Conservation (phyloP, 306 rosid species). For the Sechiopsis laciniata region DNA sequence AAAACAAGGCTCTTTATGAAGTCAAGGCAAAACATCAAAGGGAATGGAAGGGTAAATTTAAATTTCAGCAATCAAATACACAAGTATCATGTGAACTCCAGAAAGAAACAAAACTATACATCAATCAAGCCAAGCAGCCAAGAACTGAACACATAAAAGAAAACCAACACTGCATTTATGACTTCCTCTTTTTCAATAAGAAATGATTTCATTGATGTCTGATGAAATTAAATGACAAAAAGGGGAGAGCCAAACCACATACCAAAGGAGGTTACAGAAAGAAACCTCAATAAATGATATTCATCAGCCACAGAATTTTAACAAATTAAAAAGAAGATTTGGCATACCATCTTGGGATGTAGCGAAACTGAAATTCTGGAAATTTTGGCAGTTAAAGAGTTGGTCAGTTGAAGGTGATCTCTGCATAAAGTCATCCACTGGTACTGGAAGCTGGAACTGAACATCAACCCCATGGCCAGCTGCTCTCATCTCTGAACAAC, state of each 20-base stretch:
- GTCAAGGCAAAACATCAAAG: background rate
- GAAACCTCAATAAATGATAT: background rate
- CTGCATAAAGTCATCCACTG: slow-evolving; percentile 98
- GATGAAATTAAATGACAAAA: background rate
- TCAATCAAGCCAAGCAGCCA: background rate
- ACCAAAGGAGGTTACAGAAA: background rate
- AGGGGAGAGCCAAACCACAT: background rate
- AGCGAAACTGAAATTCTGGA: slow-evolving; percentile 70
- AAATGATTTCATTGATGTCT: background rate
- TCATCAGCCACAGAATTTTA: background rate
- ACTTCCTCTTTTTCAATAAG: background rate
- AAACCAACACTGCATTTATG: background rate
- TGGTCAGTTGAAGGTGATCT: slow-evolving; percentile 71
- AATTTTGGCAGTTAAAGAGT: slow-evolving; percentile 58
- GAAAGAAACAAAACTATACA: too few species aligned
- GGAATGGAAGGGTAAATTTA: background rate
- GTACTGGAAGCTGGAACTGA: slow-evolving; percentile 83
- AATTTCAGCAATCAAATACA: background rate
- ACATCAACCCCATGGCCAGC: slow-evolving; percentile 94
- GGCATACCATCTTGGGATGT: slow-evolving; percentile 74
- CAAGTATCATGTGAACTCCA: background rate
- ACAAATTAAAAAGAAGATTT: slow-evolving; percentile 18
- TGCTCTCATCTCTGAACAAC: slow-evolving; percentile 93
- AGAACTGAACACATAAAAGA: background rate
- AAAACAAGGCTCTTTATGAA: background rate